These are phyloP conservation scores for Penicillium frequentans DNA, from an alignment of 2,329 filamentous ascomycete species.

Conservation along the genomic window DNA sequence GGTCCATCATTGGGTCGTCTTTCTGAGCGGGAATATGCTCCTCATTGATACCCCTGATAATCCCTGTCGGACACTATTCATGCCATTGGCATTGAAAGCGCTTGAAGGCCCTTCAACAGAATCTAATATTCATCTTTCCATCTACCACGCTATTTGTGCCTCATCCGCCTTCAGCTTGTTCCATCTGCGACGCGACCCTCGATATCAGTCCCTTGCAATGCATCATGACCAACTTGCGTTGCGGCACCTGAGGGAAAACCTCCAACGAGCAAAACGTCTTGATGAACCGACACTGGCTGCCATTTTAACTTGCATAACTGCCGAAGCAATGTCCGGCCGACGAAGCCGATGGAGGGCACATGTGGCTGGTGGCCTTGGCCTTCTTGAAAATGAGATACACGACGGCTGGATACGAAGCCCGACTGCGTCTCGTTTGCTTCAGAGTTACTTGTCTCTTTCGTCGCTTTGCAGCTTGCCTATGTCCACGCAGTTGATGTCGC, in stretches of 20 bases:
- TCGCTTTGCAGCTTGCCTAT: constrained; percentile 29
- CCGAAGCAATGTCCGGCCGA: constrained; percentile 28
- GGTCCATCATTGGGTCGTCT: constrained; percentile 31
- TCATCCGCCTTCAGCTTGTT: constrained; percentile 25
- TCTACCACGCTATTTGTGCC: constrained; percentile 31
- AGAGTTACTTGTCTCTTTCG: constrained; percentile 31
- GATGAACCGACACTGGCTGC: constrained; percentile 21
- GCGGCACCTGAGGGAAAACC: constrained; percentile 26
- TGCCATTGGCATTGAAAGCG: constrained; percentile 23
- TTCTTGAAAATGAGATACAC: constrained; percentile 22
- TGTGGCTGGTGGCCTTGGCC: constrained; percentile 21
- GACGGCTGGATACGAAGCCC: constrained; percentile 19
- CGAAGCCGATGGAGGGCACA: constrained; percentile 25
- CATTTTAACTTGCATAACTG: constrained; percentile 20
- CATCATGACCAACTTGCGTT: constrained; percentile 31
- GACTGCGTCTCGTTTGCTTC: constrained; percentile 19
- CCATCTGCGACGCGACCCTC: constrained; percentile 24
- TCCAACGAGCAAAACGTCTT: constrained; percentile 10
- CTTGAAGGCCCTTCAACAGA: constrained; percentile 10
- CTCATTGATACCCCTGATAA: constrained; percentile 31
- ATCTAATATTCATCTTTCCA: constrained; percentile 27
- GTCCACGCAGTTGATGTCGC: constrained; percentile 20
- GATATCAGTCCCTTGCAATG: constrained; percentile 27
- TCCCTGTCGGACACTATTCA: constrained; percentile 29
- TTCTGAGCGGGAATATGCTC: constrained; percentile 30